Evolutionary conservation across 805 yeast species (phyloP).

Genomic region (Candida odintsovae): DNA sequence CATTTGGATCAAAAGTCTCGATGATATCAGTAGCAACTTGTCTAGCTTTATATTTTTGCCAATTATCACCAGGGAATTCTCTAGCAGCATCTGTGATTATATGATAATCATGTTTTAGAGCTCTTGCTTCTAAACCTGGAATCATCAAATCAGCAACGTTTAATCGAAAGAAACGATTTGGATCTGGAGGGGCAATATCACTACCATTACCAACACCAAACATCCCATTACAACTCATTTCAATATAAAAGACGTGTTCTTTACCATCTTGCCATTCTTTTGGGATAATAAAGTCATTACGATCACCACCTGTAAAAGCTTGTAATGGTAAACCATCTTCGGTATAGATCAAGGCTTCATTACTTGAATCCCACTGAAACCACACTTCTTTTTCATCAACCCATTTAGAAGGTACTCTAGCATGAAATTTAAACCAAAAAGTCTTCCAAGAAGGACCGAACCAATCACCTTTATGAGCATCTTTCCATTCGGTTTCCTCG

Average conservation of each 20-base stretch:
- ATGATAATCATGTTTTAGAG: slow-evolving; percentile 76
- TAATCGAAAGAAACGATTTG: slow-evolving; percentile 65
- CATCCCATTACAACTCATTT: slow-evolving; percentile 93
- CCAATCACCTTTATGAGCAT: slow-evolving; percentile 61
- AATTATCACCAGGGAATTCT: slow-evolving; percentile 65
- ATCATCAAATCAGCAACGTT: slow-evolving; percentile 69
- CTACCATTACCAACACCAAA: slow-evolving; percentile 68
- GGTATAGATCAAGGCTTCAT: slow-evolving; percentile 79
- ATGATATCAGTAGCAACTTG: slow-evolving; percentile 76
- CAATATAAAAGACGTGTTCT: slow-evolving; percentile 70
- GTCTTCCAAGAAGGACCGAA: slow-evolving; percentile 98
- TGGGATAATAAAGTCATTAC: slow-evolving; percentile 71
- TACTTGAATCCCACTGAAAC: slow-evolving; percentile 79
- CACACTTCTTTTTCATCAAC: slow-evolving; percentile 41
- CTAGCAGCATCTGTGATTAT: slow-evolving; percentile 88
- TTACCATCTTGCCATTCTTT: slow-evolving; percentile 43
- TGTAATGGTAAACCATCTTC: slow-evolving; percentile 63
- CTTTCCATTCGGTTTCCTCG: slow-evolving; percentile 34
- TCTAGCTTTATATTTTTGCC: slow-evolving; percentile 83
- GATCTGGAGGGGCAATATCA: slow-evolving; percentile 62
- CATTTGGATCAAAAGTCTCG: slow-evolving; percentile 73
- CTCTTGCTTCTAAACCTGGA: slow-evolving; percentile 77
- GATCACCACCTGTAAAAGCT: slow-evolving; percentile 82
- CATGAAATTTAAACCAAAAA: slow-evolving; percentile 78
- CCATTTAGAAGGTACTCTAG: slow-evolving; percentile 56